Conservation (phyloP, 768 basidiomycete genomes). For the Pleurotus djamor region DNA sequence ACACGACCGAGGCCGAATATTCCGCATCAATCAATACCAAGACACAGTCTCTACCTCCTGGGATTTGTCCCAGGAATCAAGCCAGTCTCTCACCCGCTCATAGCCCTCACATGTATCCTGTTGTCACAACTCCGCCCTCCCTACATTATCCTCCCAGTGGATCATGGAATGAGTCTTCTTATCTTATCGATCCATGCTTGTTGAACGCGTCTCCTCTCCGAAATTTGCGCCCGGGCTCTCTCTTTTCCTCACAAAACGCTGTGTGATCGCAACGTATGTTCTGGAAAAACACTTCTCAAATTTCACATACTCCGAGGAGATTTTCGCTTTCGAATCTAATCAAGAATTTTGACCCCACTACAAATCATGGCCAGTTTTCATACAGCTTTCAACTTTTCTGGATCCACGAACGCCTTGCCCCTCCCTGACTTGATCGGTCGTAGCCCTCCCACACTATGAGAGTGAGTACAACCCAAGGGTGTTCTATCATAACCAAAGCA, state of each 20-base stretch:
- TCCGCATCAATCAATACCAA: background rate
- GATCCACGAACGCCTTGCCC: background rate
- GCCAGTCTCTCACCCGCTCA: background rate
- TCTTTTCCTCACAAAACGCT: no score
- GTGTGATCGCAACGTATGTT: no score
- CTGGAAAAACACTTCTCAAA: background rate
- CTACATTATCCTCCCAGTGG: background rate
- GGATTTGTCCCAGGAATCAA: background rate
- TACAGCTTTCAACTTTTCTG: no score
- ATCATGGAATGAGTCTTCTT: background rate
- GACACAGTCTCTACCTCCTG: background rate
- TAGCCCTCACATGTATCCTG: background rate
- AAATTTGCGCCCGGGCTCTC: no score
- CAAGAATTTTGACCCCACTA: background rate
- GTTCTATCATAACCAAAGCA: background rate
- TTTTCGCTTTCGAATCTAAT: background rate
- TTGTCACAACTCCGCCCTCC: slow-evolving; percentile 2
- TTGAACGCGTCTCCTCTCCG: no score
- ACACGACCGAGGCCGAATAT: slow-evolving; percentile 3
- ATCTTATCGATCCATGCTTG: background rate
- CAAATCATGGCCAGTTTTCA: background rate
- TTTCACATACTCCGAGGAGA: background rate
- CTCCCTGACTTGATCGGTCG: background rate
- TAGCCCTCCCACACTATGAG: background rate
- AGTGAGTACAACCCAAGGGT: background rate